phyloP scores from a whole-genome alignment of 108 stramenopile genomes.

The Fragilariopsis cylindrus region DNA sequence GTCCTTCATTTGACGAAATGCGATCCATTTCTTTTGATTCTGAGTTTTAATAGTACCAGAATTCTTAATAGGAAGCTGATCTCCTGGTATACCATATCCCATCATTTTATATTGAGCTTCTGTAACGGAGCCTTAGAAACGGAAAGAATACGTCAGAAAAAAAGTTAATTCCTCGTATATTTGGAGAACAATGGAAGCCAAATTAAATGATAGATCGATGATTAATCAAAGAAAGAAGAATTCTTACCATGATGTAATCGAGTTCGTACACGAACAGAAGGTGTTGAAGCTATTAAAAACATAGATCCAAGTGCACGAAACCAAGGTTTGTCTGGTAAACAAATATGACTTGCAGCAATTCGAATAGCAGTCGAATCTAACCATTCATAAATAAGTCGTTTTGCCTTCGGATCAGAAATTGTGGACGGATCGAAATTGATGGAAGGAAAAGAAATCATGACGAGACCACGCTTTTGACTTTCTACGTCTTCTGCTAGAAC shows the following conservation, averaged over 20 bases:
- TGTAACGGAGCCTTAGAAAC: background rate
- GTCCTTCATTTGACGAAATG: slow-evolving; percentile 21
- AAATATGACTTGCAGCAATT: slow-evolving; percentile 6
- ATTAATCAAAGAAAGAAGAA: background rate
- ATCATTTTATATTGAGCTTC: slow-evolving; percentile 15
- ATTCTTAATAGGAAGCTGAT: slow-evolving; percentile 12
- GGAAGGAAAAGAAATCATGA: slow-evolving; percentile 16
- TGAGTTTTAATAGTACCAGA: slow-evolving; percentile 10
- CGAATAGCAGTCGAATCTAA: slow-evolving; percentile 2
- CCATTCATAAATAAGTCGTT: slow-evolving; percentile 1
- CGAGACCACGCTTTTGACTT: slow-evolving; percentile 28
- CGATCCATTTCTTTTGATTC: slow-evolving; percentile 28
- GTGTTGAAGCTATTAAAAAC: background rate
- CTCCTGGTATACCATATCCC: slow-evolving; percentile 8
- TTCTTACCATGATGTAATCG: slow-evolving; percentile 11
- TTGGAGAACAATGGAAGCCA: background rate
- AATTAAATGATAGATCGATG: background rate
- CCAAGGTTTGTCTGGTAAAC: slow-evolving; percentile 14
- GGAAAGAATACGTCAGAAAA: background rate
- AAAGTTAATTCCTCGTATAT: background rate
- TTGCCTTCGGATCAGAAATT: slow-evolving; percentile 9
- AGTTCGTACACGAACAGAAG: slow-evolving; percentile 10
- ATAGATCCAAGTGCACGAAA: slow-evolving; percentile 11
- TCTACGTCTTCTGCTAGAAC: slow-evolving; percentile 13
- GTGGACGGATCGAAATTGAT: slow-evolving; percentile 5